Percentiles rank a stretch among this genome's conserved stretches.
These are phyloP conservation scores for Talaromyces sp. DNA, from an alignment of 2,329 filamentous ascomycete genomes.

Conservation along the genomic window DNA sequence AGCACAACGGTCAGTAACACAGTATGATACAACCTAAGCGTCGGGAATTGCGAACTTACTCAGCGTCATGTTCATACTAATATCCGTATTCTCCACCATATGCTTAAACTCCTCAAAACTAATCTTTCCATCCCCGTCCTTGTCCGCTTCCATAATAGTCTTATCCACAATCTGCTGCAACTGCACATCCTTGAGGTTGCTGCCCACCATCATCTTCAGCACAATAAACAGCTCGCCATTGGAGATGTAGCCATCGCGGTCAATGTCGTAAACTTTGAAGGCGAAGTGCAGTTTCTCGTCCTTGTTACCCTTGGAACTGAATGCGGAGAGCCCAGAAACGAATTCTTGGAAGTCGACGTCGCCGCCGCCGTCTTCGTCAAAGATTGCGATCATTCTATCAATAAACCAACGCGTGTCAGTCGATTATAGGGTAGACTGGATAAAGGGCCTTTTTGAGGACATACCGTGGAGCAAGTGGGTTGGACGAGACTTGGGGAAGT, in stretches of 20 bases:
- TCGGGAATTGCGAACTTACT: constrained; percentile 43
- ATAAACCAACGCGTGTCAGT: not conserved
- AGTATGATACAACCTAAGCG: too few relatives aligned
- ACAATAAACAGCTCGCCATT: constrained; percentile 99
- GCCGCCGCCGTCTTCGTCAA: constrained; percentile 96
- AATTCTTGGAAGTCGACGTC: constrained; percentile 99
- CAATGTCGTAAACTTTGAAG: constrained; percentile 99
- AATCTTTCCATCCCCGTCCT: constrained; percentile 94
- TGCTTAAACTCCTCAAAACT: constrained; percentile 98
- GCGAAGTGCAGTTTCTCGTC: constrained; percentile 97
- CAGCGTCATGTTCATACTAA: constrained; percentile 66
- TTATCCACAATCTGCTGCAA: constrained; percentile 99
- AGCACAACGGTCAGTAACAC: not conserved
- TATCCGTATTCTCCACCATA: constrained; percentile 94
- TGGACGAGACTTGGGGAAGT: constrained; percentile 94
- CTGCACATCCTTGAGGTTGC: constrained; percentile 98
- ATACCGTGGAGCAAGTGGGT: constrained; percentile 91
- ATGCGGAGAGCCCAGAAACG: constrained; percentile 88
- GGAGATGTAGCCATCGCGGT: constrained; percentile 96
- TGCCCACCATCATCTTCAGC: constrained; percentile 99
- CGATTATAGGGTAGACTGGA: not conserved
- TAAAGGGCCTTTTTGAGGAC: not conserved
- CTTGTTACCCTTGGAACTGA: constrained; percentile 98
- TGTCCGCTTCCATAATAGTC: constrained; percentile 99
- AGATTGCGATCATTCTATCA: constrained; percentile 92